phyloP scores from a whole-genome alignment of 192 early-diverging fungal species.

The Podochytrium sp. region DNA sequence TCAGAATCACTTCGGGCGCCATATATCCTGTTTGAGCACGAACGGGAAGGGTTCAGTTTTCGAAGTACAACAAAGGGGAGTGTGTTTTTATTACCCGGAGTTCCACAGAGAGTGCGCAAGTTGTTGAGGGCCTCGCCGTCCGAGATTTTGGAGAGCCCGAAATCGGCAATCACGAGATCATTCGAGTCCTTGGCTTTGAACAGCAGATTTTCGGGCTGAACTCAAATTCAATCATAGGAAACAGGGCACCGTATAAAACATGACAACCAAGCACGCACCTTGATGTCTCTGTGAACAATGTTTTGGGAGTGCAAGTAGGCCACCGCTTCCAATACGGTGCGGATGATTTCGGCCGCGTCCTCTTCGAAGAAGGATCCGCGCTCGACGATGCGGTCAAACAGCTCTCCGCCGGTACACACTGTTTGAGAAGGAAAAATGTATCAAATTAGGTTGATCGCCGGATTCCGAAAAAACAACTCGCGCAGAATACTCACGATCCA shows the following conservation, averaged over 20 bases:
- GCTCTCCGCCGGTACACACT: conserved; percentile 72
- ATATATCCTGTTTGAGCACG: conserved; percentile 56
- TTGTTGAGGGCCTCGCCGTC: conserved; percentile 34
- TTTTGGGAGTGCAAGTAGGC: conserved; percentile 85
- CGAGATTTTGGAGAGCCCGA: conserved; percentile 68
- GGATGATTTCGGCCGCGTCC: conserved; percentile 75
- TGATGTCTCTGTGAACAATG: conserved; percentile 75
- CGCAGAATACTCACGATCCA: conserved; percentile 41
- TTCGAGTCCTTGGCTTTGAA: conserved; percentile 31
- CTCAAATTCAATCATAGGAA: conserved; percentile 43
- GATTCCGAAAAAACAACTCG: background rate
- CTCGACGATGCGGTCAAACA: conserved; percentile 79
- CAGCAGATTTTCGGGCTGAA: conserved; percentile 85
- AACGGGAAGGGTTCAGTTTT: background rate
- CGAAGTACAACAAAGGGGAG: background rate
- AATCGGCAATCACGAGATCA: conserved; percentile 65
- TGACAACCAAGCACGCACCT: conserved; percentile 14
- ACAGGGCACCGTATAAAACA: background rate
- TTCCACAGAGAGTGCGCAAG: conserved; percentile 35
- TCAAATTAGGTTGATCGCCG: background rate
- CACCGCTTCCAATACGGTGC: conserved; percentile 74
- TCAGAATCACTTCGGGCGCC: conserved; percentile 74
- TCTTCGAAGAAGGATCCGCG: conserved; percentile 65
- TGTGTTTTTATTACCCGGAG: conserved; percentile 19
- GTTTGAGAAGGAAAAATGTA: background rate